Conservation (phyloP, 345 rosid genomes). For the Nasturtium officinale region DNA sequence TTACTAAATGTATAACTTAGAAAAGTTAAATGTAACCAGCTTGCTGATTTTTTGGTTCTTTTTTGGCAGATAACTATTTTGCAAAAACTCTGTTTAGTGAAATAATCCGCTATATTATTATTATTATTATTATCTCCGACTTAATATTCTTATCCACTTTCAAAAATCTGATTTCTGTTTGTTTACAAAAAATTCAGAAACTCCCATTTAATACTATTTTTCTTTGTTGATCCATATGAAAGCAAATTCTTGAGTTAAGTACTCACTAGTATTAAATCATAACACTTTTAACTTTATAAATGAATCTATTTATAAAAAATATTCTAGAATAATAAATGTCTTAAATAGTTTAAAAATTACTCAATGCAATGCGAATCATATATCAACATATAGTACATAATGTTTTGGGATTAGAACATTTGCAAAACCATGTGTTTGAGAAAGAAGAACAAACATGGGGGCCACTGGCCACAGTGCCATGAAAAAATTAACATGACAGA, state of each 20-base stretch:
- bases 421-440: constrained; percentile 38
- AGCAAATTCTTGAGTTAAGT: not conserved
- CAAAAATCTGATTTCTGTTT: no score
- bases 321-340: no score
- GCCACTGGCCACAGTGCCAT: constrained; percentile 34
- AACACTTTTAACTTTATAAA: not conserved
- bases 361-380: not conserved
- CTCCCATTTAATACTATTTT: no score
- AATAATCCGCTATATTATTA: no score
- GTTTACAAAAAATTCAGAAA: no score
- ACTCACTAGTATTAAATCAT: not conserved
- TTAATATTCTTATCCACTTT: no score
- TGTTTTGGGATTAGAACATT: constrained; percentile 30
- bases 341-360: not conserved
- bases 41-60: no score
- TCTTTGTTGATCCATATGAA: not conserved
- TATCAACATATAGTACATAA: not conserved
- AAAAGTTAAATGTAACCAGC: no score
- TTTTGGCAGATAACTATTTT: no score
- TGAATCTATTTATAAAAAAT: not conserved
- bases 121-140: no score
- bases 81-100: no score
- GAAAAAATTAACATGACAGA: constrained; percentile 39
- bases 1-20: no score
- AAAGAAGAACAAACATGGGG: constrained; percentile 32